Base-by-base conservation (phyloP, 2,329 filamentous ascomycete genomes). In the Dothidotthia symphoricarpi region DNA sequence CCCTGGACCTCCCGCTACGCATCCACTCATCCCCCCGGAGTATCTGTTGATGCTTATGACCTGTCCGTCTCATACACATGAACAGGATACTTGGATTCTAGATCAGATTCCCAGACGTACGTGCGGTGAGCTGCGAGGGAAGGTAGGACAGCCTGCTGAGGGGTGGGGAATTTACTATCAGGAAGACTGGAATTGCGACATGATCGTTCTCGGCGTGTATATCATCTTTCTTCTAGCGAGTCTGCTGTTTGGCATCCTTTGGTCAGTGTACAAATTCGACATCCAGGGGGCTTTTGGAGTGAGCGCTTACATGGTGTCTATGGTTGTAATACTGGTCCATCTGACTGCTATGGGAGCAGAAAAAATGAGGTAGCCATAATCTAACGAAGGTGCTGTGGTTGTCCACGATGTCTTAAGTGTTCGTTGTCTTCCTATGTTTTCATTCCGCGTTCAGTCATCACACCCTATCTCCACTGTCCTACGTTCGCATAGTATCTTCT, bases 151-250 rank as follows among this genome's bases (percentile, higher is more conserved):
- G 14, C 55, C 55, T 3, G 52, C 49, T n/a, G 49, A 55, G n/a
- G 57, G 55, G 6, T 59, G 55, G 58, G 55, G 58, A 7, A 15
- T 39, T 2, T 55, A 59, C 28, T 58, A 53, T 22, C 26, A 51
- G 19, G 56, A 61, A 31, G 49, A 46, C 2, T 51, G 45, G 46
- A 47, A 58, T 24, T 31, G 33, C n/a, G 48, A 49, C 15, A 34
- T 38, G 3, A 50, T 60, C 11, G 28, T 41, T 0, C 6, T 44
- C 5, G 12, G 39, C 9, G 24, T 56, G 1, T 38, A 57, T 10
- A 9, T 46, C 2, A 4, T 57, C 1, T 52, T 55, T 11, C 3
- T 57, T 0, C 0, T 46, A 1, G 41, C 39, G 1, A 60, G 55
- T 32, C 8, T 54, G 24, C 16, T 55, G 1, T 60, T 60, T 29